These are phyloP conservation scores for Maudiozyma bulderi DNA, from an alignment of 805 yeast genomes.

Conservation along the genomic window DNA sequence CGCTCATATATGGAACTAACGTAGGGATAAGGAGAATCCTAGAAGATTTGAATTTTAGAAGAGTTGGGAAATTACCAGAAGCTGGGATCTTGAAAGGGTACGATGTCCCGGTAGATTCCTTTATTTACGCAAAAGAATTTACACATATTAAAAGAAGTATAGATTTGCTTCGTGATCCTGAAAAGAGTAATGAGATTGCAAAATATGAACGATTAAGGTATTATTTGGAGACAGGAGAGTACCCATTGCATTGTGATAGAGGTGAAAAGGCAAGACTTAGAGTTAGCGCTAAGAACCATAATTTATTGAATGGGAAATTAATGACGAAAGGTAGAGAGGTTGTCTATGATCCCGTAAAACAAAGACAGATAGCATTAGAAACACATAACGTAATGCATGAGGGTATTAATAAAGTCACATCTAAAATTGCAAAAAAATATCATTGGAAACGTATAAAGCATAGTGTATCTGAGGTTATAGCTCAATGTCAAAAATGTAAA, in stretches of 20 bases:
- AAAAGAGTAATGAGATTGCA: conserved; percentile 22
- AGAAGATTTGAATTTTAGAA: conserved; percentile 64
- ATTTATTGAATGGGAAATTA: conserved; percentile 59
- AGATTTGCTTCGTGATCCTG: conserved; percentile 21
- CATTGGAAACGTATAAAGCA: conserved; percentile 90
- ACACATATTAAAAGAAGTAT: conserved; percentile 35
- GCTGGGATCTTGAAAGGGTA: conserved; percentile 84
- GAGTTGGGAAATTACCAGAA: conserved; percentile 72
- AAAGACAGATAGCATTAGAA: conserved; percentile 62
- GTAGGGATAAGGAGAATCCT: conserved; percentile 71
- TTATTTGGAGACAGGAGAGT: conserved; percentile 74
- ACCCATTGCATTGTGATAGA: conserved; percentile 75
- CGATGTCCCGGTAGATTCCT: conserved; percentile 77
- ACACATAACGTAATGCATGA: conserved; percentile 64
- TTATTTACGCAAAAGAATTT: conserved; percentile 75
- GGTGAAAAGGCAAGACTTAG: conserved; percentile 83
- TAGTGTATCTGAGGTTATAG: conserved; percentile 71
- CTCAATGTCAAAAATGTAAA: conserved; percentile 67
- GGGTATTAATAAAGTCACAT: conserved; percentile 83
- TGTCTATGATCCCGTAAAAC: conserved; percentile 65
- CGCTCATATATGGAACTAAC: conserved; percentile 82
- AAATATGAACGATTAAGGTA: conserved; percentile 69
- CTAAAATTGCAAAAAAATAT: conserved; percentile 64
- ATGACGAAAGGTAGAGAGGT: conserved; percentile 75
- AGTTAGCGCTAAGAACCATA: conserved; percentile 62